These are phyloP conservation scores for Suillus decipiens DNA, from an alignment of 768 basidiomycete genomes.

Conservation along the genomic window DNA sequence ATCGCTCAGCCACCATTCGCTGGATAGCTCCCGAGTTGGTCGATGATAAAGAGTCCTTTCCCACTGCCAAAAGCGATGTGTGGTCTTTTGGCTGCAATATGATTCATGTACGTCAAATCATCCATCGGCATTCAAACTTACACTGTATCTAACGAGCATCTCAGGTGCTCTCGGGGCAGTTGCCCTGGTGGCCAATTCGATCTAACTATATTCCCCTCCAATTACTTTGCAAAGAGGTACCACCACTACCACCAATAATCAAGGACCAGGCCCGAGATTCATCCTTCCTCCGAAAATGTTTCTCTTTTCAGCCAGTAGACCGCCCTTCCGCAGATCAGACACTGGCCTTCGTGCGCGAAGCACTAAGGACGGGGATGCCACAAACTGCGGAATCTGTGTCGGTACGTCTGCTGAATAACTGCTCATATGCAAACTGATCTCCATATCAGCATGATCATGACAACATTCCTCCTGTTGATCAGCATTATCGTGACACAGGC, in stretches of 20 bases:
- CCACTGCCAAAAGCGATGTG: slow-evolving; percentile 1
- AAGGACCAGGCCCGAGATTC: neutral
- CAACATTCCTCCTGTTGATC: neutral
- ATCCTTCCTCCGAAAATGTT: slow-evolving; percentile 1
- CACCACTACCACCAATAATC: neutral
- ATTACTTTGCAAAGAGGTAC: neutral
- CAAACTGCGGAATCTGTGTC: neutral
- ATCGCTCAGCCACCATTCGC: slow-evolving; percentile 11
- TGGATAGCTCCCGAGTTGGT: slow-evolving; percentile 10
- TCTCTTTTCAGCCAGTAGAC: neutral
- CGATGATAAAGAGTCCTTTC: neutral
- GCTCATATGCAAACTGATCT: neutral
- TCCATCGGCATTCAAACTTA: neutral
- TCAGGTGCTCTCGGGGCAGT: slow-evolving; percentile 10
- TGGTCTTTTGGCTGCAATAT: slow-evolving; percentile 6
- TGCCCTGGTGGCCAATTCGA: slow-evolving; percentile 3
- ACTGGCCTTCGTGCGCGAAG: neutral
- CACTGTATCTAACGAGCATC: neutral
- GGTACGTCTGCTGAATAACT: neutral
- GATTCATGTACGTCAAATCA: slow-evolving; percentile 1
- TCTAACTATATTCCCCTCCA: neutral
- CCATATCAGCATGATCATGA: neutral
- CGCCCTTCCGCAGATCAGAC: slow-evolving; percentile 2
- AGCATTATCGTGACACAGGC: neutral
- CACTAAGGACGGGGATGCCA: neutral